Base-by-base conservation (phyloP, 1,284 basidiomycete genomes). In the Prillingera fragicola region DNA sequence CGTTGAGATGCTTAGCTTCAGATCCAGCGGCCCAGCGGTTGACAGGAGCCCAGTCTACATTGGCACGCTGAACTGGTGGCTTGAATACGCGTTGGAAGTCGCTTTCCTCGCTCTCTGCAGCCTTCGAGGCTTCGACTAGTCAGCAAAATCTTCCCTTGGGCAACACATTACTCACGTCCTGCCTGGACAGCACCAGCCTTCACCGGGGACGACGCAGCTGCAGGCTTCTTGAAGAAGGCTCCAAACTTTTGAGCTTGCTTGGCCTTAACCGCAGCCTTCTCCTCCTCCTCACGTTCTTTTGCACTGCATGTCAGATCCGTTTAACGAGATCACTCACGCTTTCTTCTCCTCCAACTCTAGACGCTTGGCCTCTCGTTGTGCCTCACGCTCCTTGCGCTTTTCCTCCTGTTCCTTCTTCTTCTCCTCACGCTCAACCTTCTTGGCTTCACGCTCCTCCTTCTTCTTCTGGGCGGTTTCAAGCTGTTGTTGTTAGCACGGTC, bases 31-130 rank as follows among this genome's bases (percentile, higher is more conserved):
- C 22, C 49, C 51, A 61, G 5, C 19, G 21, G 42, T 66, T 65
- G 24, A 63, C 38, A 3, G 57, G 56, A 1, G 62, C 64, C 46
- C 60, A 55, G n/a, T 53, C 45, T 14, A 63, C 59, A 33, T 62
- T 63, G 8, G 56, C 40, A 13, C 59, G 47, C 27, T 41, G 38
- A 1, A 40, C 38, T 17, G 60, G 48, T 3, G 59, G 59, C 38
- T 54, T 54, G 57, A 69, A 67, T 1, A 43, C 36, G 18, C 52
- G 35, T 12, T 55, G 35, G 37, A 61, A 69, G 41, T 69, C 60
- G 39, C 46, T 52, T 28, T 39, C 28, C 25, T 37, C 38, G n/a
- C 32, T 50, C 26, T 29, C 24, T 8, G 19, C 8, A 18, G 27
- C 3, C 5, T 26, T 38, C 2, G 34, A 26, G 1, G 39, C 44